phyloP scores from a whole-genome alignment of 2,329 filamentous ascomycete genomes.

The Akanthomyces dipterigenus region DNA sequence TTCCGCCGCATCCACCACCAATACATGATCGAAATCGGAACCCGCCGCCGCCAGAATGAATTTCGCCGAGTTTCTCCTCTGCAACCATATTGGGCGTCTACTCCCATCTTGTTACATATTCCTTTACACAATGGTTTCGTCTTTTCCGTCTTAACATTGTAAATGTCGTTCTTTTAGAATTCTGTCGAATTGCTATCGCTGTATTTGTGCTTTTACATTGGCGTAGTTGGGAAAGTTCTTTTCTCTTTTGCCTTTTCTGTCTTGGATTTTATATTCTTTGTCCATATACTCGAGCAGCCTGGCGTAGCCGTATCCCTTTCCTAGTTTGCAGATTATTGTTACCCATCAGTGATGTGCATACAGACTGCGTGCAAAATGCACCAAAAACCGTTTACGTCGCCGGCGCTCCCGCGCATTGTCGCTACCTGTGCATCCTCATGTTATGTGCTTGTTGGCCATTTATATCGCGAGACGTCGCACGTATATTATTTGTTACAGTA shows the following conservation, averaged over 20 bases:
- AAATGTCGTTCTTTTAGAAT: not conserved
- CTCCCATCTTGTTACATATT: not conserved
- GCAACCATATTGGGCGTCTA: not conserved
- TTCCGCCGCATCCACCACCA: not conserved
- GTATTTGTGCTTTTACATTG: not conserved
- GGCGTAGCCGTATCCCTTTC: not conserved
- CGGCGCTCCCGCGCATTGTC: too few relatives aligned
- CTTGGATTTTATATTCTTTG: not conserved
- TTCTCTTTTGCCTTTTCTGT: not conserved
- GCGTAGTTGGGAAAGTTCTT: not conserved
- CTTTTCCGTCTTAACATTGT: not conserved
- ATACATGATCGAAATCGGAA: not conserved
- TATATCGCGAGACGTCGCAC: too few relatives aligned
- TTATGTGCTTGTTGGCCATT: too few relatives aligned
- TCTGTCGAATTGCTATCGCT: not conserved
- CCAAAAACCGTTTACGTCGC: too few relatives aligned
- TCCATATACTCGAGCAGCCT: not conserved
- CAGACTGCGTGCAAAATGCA: not conserved
- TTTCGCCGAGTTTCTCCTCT: not conserved
- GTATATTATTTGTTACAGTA: not conserved
- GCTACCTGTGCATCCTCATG: too few relatives aligned
- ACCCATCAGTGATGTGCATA: constrained; percentile 4
- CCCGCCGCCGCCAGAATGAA: not conserved
- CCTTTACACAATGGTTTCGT: not conserved
- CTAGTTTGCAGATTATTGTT: not conserved